Percentiles rank a stretch among this genome's conserved stretches.
Conservation (phyloP, 768 basidiomycete species). For the Gyrodon lividus region DNA sequence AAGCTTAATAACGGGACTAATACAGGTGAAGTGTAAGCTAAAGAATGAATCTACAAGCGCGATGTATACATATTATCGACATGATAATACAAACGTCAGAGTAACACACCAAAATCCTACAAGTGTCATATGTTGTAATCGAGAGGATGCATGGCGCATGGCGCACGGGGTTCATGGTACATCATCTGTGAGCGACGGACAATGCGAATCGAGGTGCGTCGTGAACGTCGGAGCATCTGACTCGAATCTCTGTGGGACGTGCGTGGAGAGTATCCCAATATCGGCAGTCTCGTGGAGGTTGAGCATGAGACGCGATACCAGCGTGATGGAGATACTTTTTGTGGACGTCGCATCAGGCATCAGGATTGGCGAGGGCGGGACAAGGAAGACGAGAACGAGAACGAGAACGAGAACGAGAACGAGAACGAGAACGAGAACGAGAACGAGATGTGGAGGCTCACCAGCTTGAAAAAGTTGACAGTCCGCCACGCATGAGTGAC, state of each 20-base stretch:
- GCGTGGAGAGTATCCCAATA: slow-evolving; percentile 1
- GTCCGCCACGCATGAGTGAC: slow-evolving; percentile 45
- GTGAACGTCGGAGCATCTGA: not conserved
- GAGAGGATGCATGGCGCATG: too few relatives aligned
- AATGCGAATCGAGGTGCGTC: not conserved
- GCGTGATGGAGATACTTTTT: slow-evolving; percentile 46
- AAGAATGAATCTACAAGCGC: too few relatives aligned
- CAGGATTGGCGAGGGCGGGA: not conserved
- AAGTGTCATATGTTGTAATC: too few relatives aligned
- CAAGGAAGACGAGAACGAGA: not conserved
- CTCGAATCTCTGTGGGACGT: not conserved
- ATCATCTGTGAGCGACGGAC: not conserved
- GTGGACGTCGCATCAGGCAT: not conserved
- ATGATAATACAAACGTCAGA: too few relatives aligned
- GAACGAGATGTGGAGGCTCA: too few relatives aligned
- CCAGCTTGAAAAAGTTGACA: slow-evolving; percentile 53
- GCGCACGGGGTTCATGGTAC: too few relatives aligned
- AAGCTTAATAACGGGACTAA: too few relatives aligned
- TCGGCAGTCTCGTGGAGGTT: slow-evolving; percentile 46
- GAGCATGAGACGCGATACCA: slow-evolving; percentile 57
- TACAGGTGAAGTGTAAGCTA: too few relatives aligned
- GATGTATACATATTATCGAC: too few relatives aligned
- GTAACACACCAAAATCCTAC: too few relatives aligned
- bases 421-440: too few relatives aligned
- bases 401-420: too few relatives aligned